phyloP scores from a whole-genome alignment of 2,329 filamentous ascomycete genomes.

The Trichoderma koningiopsis region DNA sequence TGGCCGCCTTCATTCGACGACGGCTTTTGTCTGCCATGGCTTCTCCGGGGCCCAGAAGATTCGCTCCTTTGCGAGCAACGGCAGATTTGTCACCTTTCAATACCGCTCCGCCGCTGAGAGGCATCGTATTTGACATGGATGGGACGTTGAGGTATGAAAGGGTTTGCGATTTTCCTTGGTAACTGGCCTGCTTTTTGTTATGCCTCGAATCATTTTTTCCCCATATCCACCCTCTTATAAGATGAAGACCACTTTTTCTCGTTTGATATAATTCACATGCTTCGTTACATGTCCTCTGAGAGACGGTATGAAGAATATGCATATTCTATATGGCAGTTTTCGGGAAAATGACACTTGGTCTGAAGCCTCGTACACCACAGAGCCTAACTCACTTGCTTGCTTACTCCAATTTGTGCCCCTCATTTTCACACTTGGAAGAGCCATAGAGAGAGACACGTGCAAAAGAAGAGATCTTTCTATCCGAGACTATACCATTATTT shows the following conservation, averaged over 20 bases:
- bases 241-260: background rate
- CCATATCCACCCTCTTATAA: background rate
- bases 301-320: background rate
- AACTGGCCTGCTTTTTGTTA: background rate
- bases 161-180: background rate
- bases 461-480: background rate
- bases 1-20: conserved; percentile 19
- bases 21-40: conserved; percentile 44
- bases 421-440: background rate
- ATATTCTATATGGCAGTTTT: background rate
- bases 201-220: background rate
- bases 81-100: conserved; percentile 33
- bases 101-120: conserved; percentile 52
- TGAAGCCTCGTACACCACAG: background rate
- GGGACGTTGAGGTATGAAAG: conserved; percentile 81
- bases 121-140: conserved; percentile 88
- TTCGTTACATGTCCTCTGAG: background rate
- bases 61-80: conserved; percentile 56
- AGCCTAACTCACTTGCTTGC: conserved; percentile 23
- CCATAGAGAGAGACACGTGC: background rate
- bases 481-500: background rate
- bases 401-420: background rate
- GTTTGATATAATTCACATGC: background rate
- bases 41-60: conserved; percentile 47
- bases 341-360: background rate